Evolutionary conservation across 2,329 filamentous ascomycete genomes (phyloP).

Genomic region (Tolypocladium sp.): DNA sequence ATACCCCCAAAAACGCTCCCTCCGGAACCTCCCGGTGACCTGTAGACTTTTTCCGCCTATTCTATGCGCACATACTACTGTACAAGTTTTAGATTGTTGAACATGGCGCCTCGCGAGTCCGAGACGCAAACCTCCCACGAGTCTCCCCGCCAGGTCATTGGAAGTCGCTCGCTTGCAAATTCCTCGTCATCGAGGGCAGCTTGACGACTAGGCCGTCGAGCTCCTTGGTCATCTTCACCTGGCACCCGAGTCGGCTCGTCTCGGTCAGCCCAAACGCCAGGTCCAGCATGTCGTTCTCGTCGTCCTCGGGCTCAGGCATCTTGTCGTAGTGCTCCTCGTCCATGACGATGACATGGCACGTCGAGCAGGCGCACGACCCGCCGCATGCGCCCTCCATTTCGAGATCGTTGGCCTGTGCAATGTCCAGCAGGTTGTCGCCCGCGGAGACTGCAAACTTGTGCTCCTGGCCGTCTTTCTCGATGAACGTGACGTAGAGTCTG

Average conservation of each 20-base stretch:
- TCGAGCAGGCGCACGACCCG: constrained; percentile 86
- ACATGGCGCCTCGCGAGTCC: not conserved
- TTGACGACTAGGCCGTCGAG: constrained; percentile 78
- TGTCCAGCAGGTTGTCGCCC: constrained; percentile 90
- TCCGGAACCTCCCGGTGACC: not conserved
- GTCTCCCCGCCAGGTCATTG: constrained; percentile 14
- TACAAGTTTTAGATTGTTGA: not conserved
- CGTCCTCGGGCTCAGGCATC: constrained; percentile 69
- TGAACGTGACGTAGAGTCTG: constrained; percentile 81
- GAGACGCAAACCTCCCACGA: not conserved
- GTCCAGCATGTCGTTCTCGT: constrained; percentile 87
- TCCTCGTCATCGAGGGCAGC: constrained; percentile 88
- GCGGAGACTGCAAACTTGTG: constrained; percentile 71
- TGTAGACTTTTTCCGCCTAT: not conserved
- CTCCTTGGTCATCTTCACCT: constrained; percentile 85
- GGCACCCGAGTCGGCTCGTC: constrained; percentile 75
- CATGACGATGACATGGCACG: constrained; percentile 80
- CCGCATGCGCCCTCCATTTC: constrained; percentile 99
- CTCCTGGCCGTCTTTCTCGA: constrained; percentile 78
- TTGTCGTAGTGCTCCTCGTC: constrained; percentile 66
- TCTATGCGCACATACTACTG: constrained; percentile 3
- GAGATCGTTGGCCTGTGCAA: constrained; percentile 87
- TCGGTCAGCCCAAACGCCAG: constrained; percentile 84
- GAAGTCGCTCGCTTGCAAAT: constrained; percentile 93
- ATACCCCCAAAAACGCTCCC: constrained; percentile 4